Percentiles rank a stretch among this genome's conserved stretches.
Conservation (phyloP, 257 asterid genomes). For the Nemophila menziesii region DNA sequence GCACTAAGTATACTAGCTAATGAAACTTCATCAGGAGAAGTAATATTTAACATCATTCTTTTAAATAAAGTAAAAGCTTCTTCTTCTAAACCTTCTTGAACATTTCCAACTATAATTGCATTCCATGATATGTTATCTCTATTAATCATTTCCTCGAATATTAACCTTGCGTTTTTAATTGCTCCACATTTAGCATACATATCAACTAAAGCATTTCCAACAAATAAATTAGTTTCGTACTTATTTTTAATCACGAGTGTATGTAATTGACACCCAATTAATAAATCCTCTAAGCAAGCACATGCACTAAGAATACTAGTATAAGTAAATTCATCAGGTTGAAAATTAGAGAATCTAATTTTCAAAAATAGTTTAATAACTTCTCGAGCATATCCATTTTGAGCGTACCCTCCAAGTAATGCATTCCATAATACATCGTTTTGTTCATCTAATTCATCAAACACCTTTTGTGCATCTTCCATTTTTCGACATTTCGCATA, state of each 20-base stretch:
- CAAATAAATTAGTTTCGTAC: slow-evolving; percentile 45
- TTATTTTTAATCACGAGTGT: slow-evolving; percentile 47
- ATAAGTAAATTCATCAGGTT: slow-evolving; percentile 68
- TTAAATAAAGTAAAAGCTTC: slow-evolving; percentile 55
- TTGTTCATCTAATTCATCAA: slow-evolving; percentile 45
- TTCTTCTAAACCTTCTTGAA: slow-evolving; percentile 54
- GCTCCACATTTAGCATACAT: slow-evolving; percentile 85
- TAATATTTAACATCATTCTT: slow-evolving; percentile 42
- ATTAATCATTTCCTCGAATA: slow-evolving; percentile 41
- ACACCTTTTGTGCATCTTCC: slow-evolving; percentile 57
- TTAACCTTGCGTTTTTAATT: slow-evolving; percentile 39
- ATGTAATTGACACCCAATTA: slow-evolving; percentile 62
- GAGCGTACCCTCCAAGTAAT: slow-evolving; percentile 69
- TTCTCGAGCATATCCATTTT: slow-evolving; percentile 52
- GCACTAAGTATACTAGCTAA: slow-evolving; percentile 79
- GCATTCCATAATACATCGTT: slow-evolving; percentile 78
- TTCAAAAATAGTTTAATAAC: slow-evolving; percentile 41
- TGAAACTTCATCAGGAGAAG: slow-evolving; percentile 74
- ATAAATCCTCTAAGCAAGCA: slow-evolving; percentile 43
- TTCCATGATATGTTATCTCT: slow-evolving; percentile 85
- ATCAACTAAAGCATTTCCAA: slow-evolving; percentile 76
- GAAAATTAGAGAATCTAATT: slow-evolving; percentile 41
- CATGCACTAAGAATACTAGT: slow-evolving; percentile 84
- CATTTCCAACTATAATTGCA: slow-evolving; percentile 74
- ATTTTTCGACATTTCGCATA: slow-evolving; percentile 67